A percentile compares a stretch with the other conserved stretches of the same genome.
Conservation (phyloP, 768 basidiomycete species). For the Infundibulicybe gibba region DNA sequence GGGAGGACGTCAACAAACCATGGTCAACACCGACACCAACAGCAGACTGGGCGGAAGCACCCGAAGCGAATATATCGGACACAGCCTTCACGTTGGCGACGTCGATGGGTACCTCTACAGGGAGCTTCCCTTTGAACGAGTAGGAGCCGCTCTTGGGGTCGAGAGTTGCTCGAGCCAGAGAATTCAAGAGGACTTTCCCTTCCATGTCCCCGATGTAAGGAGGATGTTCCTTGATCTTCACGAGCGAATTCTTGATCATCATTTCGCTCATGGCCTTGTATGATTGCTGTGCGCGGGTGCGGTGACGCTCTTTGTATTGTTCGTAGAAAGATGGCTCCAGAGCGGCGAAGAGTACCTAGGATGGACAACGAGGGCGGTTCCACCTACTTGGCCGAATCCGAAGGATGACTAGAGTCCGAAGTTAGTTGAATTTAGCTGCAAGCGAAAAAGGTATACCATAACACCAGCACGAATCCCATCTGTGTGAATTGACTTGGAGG, state of each 20-base stretch:
- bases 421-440: slow-evolving; percentile 1
- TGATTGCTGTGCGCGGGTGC: slow-evolving; percentile 59
- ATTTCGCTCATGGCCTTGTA: slow-evolving; percentile 95
- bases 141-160: slow-evolving; percentile 86
- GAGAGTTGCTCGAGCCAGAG: slow-evolving; percentile 79
- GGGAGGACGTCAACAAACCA: slow-evolving; percentile 48
- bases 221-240: slow-evolving; percentile 92
- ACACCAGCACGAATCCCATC: slow-evolving; percentile 87
- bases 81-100: slow-evolving; percentile 66
- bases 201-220: slow-evolving; percentile 89
- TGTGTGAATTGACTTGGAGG: slow-evolving; percentile 92
- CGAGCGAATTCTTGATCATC: slow-evolving; percentile 91
- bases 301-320: slow-evolving; percentile 70
- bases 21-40: slow-evolving; percentile 88
- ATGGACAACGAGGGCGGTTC: slow-evolving; percentile 82
- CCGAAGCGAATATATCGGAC: slow-evolving; percentile 44
- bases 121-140: slow-evolving; percentile 66
- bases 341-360: slow-evolving; percentile 88
- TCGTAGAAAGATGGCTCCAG: slow-evolving; percentile 77
- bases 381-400: slow-evolving; percentile 99
- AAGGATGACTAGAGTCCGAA: slow-evolving; percentile 72
- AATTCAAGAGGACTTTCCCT: slow-evolving; percentile 84
- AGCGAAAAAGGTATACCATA: slow-evolving; percentile 51
- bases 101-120: slow-evolving; percentile 50
- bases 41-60: slow-evolving; percentile 31